Evolutionary conservation across 2,329 filamentous ascomycete species (phyloP), one percentile per base, ranked within the genome.

Genomic region (Fusarium pilosicola): DNA sequence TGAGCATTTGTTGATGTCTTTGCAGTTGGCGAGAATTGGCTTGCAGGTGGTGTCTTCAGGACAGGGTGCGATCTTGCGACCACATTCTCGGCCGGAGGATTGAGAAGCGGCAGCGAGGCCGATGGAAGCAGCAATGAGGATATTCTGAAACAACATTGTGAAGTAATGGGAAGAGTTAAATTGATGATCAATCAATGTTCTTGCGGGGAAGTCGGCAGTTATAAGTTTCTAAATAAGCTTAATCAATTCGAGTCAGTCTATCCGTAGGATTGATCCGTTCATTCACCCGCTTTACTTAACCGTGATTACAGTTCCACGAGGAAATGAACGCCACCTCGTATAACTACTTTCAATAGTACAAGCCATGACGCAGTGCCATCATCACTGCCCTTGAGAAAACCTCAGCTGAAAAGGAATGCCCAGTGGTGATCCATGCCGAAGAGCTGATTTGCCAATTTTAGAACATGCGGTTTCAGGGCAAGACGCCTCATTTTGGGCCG

Each of bases 31-130:
- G 0, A 49, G 58, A 42, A 71, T 38, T 28, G 81, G 75, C 24
- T 74, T 65, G 73, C 80, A 83, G n/a, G 49, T 59, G 30, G 68
- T 64, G 66, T 77, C 77, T 2, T 30, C 6, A 18, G 76, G 70
- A 61, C 81, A 83, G 1, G 77, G 77, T 0, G 78, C 80, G 3
- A 79, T 76, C 41, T 79, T 79, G 70, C 75, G 57, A 51, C 81
- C 80, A 65, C 81, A 82, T 13, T 59, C 42, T 15, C 46, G 71
- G 5, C 62, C 74, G 17, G 59, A 52, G 28, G 64, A 55, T 34
- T 68, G 52, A 4, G 68, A 45, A 3, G 73, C 73, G 11, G 63
- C 44, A 0, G 71, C 57, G 24, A 81, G 49, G 60, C 73, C 65
- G n/a, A 78, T 61, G 12, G 69, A 54, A 28, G 74, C 41, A 12